Conservation (phyloP, 805 yeast species). For the Yueomyces sinensis region DNA sequence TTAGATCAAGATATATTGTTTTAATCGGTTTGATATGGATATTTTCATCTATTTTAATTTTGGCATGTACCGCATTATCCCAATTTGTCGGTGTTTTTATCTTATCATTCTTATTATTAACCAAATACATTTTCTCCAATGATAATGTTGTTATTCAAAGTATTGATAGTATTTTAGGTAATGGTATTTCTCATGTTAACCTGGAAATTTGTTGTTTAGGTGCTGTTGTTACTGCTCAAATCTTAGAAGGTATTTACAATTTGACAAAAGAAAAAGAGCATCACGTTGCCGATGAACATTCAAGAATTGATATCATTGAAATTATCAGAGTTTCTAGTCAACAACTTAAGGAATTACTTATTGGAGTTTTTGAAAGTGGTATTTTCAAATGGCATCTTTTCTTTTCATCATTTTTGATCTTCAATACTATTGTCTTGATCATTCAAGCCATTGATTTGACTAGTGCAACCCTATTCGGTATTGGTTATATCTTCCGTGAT, state of each 20-base stretch:
- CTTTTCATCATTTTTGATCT: not conserved
- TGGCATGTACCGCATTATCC: slow-evolving; percentile 7
- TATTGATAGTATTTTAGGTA: not conserved
- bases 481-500: not conserved
- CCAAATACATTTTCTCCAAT: not conserved
- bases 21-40: slow-evolving; percentile 31
- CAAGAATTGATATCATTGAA: not conserved
- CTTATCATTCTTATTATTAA: slow-evolving; percentile 2
- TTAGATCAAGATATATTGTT: slow-evolving; percentile 41
- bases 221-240: not conserved
- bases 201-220: not conserved
- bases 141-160: too few relatives aligned
- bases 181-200: not conserved
- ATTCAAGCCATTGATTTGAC: not conserved
- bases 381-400: not conserved
- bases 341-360: not conserved
- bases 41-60: slow-evolving; percentile 27
- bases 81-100: slow-evolving; percentile 6
- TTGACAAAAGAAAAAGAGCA: not conserved
- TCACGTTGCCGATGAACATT: slow-evolving; percentile 6
- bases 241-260: not conserved
- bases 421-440: not conserved
- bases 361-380: not conserved
- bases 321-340: not conserved
- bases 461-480: not conserved